Percentiles rank a stretch among this genome's conserved stretches.
phyloP scores from a whole-genome alignment of 2,329 filamentous ascomycete genomes.

The Diaporthe citriasiana region DNA sequence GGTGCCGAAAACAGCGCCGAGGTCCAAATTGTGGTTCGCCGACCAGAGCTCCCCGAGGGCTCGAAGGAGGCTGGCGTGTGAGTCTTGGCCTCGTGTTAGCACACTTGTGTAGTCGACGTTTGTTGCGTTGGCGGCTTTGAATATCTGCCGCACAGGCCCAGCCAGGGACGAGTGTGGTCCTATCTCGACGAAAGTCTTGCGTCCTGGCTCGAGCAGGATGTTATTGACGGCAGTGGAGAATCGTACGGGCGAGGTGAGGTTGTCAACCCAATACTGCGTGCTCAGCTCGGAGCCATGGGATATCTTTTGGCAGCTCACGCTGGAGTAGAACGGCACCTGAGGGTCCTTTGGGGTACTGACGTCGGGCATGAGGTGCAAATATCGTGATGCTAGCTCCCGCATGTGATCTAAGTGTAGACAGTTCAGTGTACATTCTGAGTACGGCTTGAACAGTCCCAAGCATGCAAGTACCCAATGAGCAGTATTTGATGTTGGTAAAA shows the following conservation, averaged over 20 bases:
- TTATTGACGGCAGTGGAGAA: slow-evolving; percentile 44
- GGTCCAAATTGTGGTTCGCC: slow-evolving; percentile 37
- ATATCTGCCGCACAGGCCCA: slow-evolving; percentile 45
- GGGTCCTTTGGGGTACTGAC: slow-evolving; percentile 41
- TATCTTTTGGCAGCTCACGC: slow-evolving; percentile 2
- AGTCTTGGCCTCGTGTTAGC: slow-evolving; percentile 37
- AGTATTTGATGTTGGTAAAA: slow-evolving; percentile 48
- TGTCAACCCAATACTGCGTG: slow-evolving; percentile 49
- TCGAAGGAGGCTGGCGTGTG: slow-evolving; percentile 34
- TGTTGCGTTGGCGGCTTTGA: background rate
- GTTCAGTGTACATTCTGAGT: background rate
- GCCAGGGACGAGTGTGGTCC: slow-evolving; percentile 48
- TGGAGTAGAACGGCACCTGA: slow-evolving; percentile 4
- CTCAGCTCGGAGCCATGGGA: background rate
- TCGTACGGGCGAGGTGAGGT: slow-evolving; percentile 49
- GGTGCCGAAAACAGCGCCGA: background rate
- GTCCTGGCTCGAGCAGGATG: slow-evolving; percentile 6
- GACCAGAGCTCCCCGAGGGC: slow-evolving; percentile 42
- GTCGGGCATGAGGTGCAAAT: slow-evolving; percentile 41
- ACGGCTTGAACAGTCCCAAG: slow-evolving; percentile 37
- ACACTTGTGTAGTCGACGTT: slow-evolving; percentile 8
- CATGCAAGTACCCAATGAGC: slow-evolving; percentile 28
- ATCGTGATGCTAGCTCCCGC: slow-evolving; percentile 21
- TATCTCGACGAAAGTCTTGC: slow-evolving; percentile 45
- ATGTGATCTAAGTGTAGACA: slow-evolving; percentile 34